Evolutionary conservation across 129 eudicot species (phyloP).

Genomic region (Pittosporum tobira): DNA sequence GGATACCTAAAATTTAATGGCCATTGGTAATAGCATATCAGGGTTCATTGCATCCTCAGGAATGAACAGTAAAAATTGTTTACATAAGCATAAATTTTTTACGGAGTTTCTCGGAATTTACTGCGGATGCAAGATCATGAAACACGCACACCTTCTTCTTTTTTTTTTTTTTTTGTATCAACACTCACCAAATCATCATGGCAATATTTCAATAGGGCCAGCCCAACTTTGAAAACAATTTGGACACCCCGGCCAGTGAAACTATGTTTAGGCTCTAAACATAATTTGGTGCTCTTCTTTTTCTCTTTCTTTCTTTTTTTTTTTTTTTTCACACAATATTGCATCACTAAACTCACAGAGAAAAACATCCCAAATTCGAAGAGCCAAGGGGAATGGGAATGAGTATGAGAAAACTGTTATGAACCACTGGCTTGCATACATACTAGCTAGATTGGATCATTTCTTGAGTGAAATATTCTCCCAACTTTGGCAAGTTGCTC

Average conservation of each 20-base stretch:
- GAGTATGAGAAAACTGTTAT: conserved; percentile 95
- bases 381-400: conserved; percentile 89
- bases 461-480: conserved; percentile 82
- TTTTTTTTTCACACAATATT: too few relatives aligned
- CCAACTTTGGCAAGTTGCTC: conserved; percentile 80
- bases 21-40: conserved; percentile 76
- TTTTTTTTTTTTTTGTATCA: too few relatives aligned
- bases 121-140: background rate
- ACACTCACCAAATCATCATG: conserved; percentile 93
- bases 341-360: conserved; percentile 71
- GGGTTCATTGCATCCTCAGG: conserved; percentile 96
- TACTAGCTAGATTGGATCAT: conserved; percentile 98
- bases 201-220: conserved; percentile 82
- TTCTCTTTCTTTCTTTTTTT: too few relatives aligned
- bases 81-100: background rate
- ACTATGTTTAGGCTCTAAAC: conserved; percentile 5
- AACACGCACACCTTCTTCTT: too few relatives aligned
- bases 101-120: background rate
- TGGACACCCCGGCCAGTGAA: conserved; percentile 63
- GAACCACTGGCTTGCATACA: conserved; percentile 99
- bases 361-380: conserved; percentile 98
- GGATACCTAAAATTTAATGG: conserved; percentile 54
- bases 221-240: conserved; percentile 89
- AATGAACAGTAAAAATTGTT: conserved; percentile 11
- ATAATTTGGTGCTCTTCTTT: background rate